Evolutionary conservation across 768 basidiomycete species (phyloP).

Genomic region (Postia placenta): DNA sequence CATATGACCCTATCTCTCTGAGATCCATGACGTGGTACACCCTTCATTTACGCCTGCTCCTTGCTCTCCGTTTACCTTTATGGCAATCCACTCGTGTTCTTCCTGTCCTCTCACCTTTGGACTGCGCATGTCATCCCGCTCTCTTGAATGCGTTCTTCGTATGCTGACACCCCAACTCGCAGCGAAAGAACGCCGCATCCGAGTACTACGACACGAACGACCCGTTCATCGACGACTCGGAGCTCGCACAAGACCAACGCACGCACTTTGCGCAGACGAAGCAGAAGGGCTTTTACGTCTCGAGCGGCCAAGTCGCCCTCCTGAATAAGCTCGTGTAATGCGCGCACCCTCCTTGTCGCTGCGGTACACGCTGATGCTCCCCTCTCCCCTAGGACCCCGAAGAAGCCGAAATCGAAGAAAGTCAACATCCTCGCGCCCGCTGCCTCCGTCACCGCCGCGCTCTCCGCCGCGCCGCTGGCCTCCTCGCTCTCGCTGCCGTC

Average conservation of each 20-base stretch:
- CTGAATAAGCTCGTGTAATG: constrained; percentile 51
- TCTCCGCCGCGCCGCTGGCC: constrained; percentile 16
- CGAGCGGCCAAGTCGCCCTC: constrained; percentile 80
- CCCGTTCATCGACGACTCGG: constrained; percentile 97
- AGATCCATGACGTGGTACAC: too few species aligned
- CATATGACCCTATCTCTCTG: too few species aligned
- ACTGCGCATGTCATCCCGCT: too few species aligned
- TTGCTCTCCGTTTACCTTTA: too few species aligned
- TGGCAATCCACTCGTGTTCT: not conserved
- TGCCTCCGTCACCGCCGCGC: constrained; percentile 22
- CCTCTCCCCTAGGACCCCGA: constrained; percentile 36
- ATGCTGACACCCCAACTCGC: too few species aligned
- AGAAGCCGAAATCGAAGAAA: constrained; percentile 70
- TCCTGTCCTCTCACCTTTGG: too few species aligned
- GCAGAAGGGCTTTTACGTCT: constrained; percentile 91
- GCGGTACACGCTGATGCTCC: not conserved
- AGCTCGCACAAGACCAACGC: constrained; percentile 84
- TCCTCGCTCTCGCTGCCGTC: constrained; percentile 9
- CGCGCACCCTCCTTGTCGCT: not conserved
- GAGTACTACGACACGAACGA: constrained; percentile 91
- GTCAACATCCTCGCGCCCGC: constrained; percentile 25
- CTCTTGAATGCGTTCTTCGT: too few species aligned
- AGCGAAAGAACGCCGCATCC: constrained; percentile 47
- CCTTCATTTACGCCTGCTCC: too few species aligned
- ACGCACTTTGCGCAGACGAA: constrained; percentile 89